These are phyloP conservation scores for Coemansia sp. DNA, from an alignment of 192 early-diverging fungal species.

Conservation along the genomic window DNA sequence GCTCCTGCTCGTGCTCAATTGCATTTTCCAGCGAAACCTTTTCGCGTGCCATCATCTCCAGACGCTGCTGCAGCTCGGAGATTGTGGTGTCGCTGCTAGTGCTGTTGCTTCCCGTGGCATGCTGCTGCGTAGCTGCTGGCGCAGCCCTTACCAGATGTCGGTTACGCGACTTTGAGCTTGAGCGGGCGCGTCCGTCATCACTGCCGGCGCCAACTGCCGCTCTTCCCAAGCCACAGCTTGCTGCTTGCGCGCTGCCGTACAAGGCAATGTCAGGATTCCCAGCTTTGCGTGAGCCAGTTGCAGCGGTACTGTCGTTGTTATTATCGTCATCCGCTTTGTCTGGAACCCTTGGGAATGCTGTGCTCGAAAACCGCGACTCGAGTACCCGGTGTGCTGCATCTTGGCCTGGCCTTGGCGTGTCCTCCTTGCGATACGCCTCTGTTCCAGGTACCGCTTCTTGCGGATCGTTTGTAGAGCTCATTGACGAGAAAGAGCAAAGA, in stretches of 20 bases:
- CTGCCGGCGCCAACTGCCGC: not conserved
- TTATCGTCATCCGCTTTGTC: slow-evolving; percentile 11
- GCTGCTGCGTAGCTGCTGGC: slow-evolving; percentile 5
- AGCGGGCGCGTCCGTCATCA: slow-evolving; percentile 18
- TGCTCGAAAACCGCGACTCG: not conserved
- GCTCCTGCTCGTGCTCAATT: slow-evolving; percentile 90
- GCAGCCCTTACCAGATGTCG: slow-evolving; percentile 18
- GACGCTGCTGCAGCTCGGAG: slow-evolving; percentile 62
- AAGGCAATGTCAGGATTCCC: slow-evolving; percentile 24
- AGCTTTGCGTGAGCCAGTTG: slow-evolving; percentile 6
- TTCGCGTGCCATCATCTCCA: slow-evolving; percentile 81
- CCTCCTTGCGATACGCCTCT: not conserved
- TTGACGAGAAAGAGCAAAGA: not conserved
- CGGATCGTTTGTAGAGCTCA: not conserved
- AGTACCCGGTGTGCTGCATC: not conserved
- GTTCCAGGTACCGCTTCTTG: not conserved
- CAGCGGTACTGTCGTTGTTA: slow-evolving; percentile 3
- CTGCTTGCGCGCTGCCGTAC: slow-evolving; percentile 20
- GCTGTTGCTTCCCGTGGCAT: slow-evolving; percentile 15
- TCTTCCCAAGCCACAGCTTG: slow-evolving; percentile 21
- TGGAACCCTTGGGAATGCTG: slow-evolving; percentile 7
- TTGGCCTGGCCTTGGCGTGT: not conserved
- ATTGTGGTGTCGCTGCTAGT: slow-evolving; percentile 35
- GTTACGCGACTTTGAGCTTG: slow-evolving; percentile 36
- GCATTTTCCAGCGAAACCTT: slow-evolving; percentile 89